Evolutionary conservation across 495 filamentous ascomycete genomes (phyloP).

Genomic region (Barbatosphaeria neglecta): DNA sequence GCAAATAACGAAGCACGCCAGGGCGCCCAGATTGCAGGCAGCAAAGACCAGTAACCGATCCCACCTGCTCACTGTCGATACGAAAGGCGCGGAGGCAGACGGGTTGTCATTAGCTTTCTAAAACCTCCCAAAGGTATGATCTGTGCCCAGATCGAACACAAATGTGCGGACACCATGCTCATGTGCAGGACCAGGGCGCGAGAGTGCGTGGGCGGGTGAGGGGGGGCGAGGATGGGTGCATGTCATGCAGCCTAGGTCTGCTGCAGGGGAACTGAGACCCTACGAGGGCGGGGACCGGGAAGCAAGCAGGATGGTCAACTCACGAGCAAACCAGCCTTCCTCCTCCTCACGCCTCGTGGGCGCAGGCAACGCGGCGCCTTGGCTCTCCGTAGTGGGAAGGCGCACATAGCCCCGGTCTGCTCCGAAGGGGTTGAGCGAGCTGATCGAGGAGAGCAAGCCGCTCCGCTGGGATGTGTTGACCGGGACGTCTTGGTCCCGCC

Average conservation of each 20-base stretch:
- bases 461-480: conserved; percentile 62
- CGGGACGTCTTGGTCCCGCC: conserved; percentile 69
- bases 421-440: conserved; percentile 82
- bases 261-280: conserved; percentile 12
- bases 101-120: conserved; percentile 4
- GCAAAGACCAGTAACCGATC: conserved; percentile 87
- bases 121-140: conserved; percentile 7
- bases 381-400: conserved; percentile 72
- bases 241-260: conserved; percentile 17
- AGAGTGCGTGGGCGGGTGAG: too few relatives aligned
- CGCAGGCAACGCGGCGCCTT: conserved; percentile 80
- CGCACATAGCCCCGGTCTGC: conserved; percentile 72
- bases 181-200: conserved; percentile 27
- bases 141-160: not conserved
- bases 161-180: conserved; percentile 7
- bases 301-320: conserved; percentile 40
- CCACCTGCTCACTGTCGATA: conserved; percentile 79
- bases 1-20: conserved; percentile 84
- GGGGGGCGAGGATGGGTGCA: too few relatives aligned
- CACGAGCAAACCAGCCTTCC: conserved; percentile 89
- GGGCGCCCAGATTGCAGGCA: conserved; percentile 81
- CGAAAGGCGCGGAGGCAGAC: too few relatives aligned
- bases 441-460: conserved; percentile 67
- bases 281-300: conserved; percentile 4
- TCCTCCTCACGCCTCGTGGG: conserved; percentile 82